phyloP scores from a whole-genome alignment of 1,284 basidiomycete genomes.

The Lentinula novae-zelandiae region DNA sequence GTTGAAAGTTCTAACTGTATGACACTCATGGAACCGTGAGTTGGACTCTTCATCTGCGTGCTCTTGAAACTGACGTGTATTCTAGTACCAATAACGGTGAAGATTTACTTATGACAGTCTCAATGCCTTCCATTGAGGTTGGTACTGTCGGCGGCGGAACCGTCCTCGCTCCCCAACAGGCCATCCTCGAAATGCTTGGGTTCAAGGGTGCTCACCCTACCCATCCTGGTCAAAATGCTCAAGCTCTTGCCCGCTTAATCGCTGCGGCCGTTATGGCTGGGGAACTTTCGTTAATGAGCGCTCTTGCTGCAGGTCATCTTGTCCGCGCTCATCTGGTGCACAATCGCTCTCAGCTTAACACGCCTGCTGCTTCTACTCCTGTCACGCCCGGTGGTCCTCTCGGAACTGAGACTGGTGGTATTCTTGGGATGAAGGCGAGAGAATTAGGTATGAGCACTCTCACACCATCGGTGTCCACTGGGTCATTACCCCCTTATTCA shows the following conservation, averaged over 20 bases:
- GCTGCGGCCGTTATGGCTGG: conserved; percentile 93
- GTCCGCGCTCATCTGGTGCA: conserved; percentile 88
- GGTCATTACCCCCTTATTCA: conserved; percentile 29
- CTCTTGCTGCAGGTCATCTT: conserved; percentile 89
- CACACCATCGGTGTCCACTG: conserved; percentile 19
- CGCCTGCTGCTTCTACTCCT: conserved; percentile 38
- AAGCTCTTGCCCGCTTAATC: conserved; percentile 83
- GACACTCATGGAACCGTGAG: conserved; percentile 96
- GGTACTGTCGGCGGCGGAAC: conserved; percentile 97
- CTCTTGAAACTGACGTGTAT: conserved; percentile 8
- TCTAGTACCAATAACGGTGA: conserved; percentile 80
- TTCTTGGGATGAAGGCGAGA: background rate
- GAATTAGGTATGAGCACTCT: conserved; percentile 1
- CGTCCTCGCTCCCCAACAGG: conserved; percentile 81
- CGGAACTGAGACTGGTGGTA: conserved; percentile 13
- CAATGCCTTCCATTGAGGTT: conserved; percentile 96
- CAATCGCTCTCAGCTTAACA: conserved; percentile 66
- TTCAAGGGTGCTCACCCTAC: conserved; percentile 83
- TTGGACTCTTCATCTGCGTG: conserved; percentile 23
- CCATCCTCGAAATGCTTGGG: conserved; percentile 92
- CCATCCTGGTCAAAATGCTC: conserved; percentile 83
- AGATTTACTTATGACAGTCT: conserved; percentile 88
- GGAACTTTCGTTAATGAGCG: conserved; percentile 84
- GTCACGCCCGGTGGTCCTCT: conserved; percentile 46
- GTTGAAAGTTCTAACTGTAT: conserved; percentile 99